Base-by-base conservation (phyloP, 306 rosid species). In the Rubus parviflorus region DNA sequence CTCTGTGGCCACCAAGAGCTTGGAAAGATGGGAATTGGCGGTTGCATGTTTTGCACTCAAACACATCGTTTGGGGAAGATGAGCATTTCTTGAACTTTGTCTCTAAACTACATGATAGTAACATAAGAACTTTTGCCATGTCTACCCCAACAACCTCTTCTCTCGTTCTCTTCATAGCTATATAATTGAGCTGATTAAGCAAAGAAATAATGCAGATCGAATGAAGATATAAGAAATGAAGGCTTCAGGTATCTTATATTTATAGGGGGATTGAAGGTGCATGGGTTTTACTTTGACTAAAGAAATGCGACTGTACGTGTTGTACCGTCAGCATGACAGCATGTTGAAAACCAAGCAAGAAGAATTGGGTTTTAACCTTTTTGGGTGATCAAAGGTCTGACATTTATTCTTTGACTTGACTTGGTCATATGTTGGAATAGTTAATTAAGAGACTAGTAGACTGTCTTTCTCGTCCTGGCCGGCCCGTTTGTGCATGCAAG, bases 1-100 rank as follows among this genome's bases (percentile, higher is more conserved):
- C 94, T 12, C 94, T 83, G 91, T 93, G 97, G 6, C 97, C 96
- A n/a, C 97, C 97, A 0, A 90, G 91, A 0, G 97, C 97, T 76
- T 93, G 96, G 70, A 93, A 93, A 16, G 96, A 93, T 2, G 87
- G 40, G 86, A 93, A 93, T 42, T 79, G 84, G 2, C 88, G 88
- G 79, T 75, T 90, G 77, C 96, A 92, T 1, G 96, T 92, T 73
- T 90, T 93, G 89, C 97, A 93, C 43, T 78, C 72, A 52, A 78
- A 78, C 0, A 37, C 76, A 2, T 54, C 75, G 23, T 14, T 69
- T 5, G 30, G 17, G 52, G 68, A 45, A 54, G 77, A 22, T 52
- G 22, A 51, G 11, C 10, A 10, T 8, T 19, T 66, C 0, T 3
- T 51, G 25, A 72, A 51, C 16, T 80, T 76, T 47, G 47, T 23